A percentile compares a stretch with the other conserved stretches of the same genome.
These are phyloP conservation scores for Leucoagaricus sp. DNA, from an alignment of 1,284 basidiomycete genomes.

Conservation along the genomic window DNA sequence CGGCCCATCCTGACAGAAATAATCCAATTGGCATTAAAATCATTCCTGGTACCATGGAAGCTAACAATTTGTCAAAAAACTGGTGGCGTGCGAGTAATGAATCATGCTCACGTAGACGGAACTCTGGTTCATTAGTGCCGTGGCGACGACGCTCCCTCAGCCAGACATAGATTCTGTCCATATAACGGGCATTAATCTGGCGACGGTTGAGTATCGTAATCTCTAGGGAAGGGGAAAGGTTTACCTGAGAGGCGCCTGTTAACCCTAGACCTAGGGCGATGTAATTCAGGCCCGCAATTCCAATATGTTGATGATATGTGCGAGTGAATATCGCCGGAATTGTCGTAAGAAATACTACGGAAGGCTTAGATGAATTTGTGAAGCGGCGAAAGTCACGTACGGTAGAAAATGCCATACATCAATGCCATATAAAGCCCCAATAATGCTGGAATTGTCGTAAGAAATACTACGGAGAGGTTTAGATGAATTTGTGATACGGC, in stretches of 20 bases:
- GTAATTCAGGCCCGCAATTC: constrained; percentile 65
- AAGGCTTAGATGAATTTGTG: neutral
- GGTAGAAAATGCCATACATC: no score
- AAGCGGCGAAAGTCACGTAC: no score
- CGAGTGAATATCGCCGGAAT: constrained; percentile 62
- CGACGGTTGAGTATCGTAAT: constrained; percentile 49
- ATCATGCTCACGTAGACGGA: constrained; percentile 42
- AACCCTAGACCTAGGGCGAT: constrained; percentile 64
- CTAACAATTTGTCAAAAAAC: constrained; percentile 31
- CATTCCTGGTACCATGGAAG: constrained; percentile 56
- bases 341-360: constrained; percentile 56
- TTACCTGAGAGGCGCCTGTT: constrained; percentile 52
- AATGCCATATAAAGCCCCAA: constrained; percentile 34
- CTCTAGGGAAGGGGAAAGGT: constrained; percentile 45
- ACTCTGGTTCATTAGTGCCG: constrained; percentile 60
- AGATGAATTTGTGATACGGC: neutral
- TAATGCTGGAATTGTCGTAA: constrained; percentile 67
- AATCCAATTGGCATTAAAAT: constrained; percentile 59
- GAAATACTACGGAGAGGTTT: constrained; percentile 43
- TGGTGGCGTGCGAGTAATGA: neutral
- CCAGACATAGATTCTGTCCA: constrained; percentile 59
- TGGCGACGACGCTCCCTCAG: constrained; percentile 48
- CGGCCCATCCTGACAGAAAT: constrained; percentile 68
- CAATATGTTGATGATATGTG: constrained; percentile 48
- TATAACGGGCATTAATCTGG: constrained; percentile 51